Evolutionary conservation across 2,329 filamentous ascomycete species (phyloP), one percentile per base, ranked within the genome.

Genomic region (Helicocarpus griseus): DNA sequence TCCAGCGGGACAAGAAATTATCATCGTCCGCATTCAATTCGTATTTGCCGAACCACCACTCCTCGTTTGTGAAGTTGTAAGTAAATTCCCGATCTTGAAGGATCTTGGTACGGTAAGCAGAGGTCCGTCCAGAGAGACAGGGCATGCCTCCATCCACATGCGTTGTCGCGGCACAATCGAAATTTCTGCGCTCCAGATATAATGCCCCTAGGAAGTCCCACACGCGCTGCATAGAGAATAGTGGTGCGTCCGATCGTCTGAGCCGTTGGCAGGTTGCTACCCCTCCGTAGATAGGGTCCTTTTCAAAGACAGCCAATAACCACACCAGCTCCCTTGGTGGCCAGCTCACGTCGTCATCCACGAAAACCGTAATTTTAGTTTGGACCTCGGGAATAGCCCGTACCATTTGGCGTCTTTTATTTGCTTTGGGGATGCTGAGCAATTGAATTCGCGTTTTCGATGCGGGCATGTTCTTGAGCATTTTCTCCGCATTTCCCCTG

Each of bases 1-100:
- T 79, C 91, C 91, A 97, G 53, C 91, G 84, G 5, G 91, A 96
- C 61, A 97, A 88, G 72, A 96, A 97, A 72, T 97, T 97, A 76
- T 97, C 91, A 68, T 97, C 91, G 69, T 97, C 91, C 24, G 91
- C 89, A 65, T 96, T 96, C 55, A 97, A 78, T 63, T 90, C 90
- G 71, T 86, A 95, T 61, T 85, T 83, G 46, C 85, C 80, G 56
- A 70, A 74, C 70, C 78, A 78, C 88, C 88, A 95, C 60, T 85
- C 86, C 72, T 97, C 91, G 51, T 90, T 89, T 59, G 87, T 90
- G 74, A 97, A 96, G 43, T 85, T 87, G 57, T 90, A 80, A 39
- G 89, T 83, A 69, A 97, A 97, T 49, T 86, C 82, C 54, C 86
- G 82, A 65, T 90, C 88, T 61, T 88, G 83, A 24, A 97, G 76